Base-by-base conservation (phyloP, 495 filamentous ascomycete genomes). In the Neurospora sp. region DNA sequence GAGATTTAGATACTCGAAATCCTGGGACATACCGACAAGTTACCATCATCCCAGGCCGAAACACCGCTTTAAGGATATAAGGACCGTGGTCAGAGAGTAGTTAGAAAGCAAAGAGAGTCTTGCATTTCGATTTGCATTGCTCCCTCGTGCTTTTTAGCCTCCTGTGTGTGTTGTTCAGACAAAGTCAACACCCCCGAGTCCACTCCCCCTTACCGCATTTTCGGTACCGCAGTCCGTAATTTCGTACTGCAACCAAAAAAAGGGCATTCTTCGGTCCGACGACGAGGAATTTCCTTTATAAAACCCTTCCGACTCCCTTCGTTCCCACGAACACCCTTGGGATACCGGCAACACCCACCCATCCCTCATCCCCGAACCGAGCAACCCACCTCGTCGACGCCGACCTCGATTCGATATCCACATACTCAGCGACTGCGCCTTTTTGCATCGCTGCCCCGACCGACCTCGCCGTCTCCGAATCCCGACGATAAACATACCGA, bases 211-310 rank as follows among this genome's bases (percentile, higher is more conserved):
- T 66, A 66, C 53, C 53, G 53, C 53, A 66, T 66, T 66, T 66
- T 66, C 27, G 53, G 53, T 66, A 66, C 53, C 12, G 27, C 53
- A 66, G 53, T 66, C 53, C 53, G 53, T 66, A 66, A 66, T 66
- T 35, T 66, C 53, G 53, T 66, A 66, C 53, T 66, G 53, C 53
- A 27, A 66, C 53, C 53, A 12, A 12, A 66, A 66, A 66, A 71
- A 71, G 72, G 74, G 72, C 75, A 80, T 81, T 80, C 80, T 78
- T 81, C 76, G 79, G 77, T 77, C 78, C 79, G 80, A 79, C 79
- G 70, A 77, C 79, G 78, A 81, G 77, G 79, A 80, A 77, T 79
- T 75, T 31, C 53, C 12, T 61, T 66, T 31, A 66, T 66, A 66
- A 35, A 66, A 66, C 73, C 70, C 74, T 68, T 71, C 74, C 74